phyloP scores from a whole-genome alignment of 169 alveolate species.

The Cryptosporidium sp. region DNA sequence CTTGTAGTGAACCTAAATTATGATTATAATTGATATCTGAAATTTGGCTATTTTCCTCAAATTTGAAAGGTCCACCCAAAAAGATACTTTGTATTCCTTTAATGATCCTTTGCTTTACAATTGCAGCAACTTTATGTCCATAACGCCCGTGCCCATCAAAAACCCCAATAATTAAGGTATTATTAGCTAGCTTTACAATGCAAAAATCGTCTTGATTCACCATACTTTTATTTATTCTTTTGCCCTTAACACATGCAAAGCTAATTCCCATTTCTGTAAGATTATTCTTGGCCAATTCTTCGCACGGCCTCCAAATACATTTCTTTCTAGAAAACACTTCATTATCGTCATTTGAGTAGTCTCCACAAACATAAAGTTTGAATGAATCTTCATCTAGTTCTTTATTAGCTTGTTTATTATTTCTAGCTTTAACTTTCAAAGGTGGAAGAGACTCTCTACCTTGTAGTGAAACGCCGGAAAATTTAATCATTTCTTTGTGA shows the following conservation, averaged over 20 bases:
- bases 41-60: background rate
- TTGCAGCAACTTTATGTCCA: constrained; percentile 62
- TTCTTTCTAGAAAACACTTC: constrained; percentile 15
- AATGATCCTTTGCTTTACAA: constrained; percentile 51
- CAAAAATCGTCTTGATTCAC: constrained; percentile 70
- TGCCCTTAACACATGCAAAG: constrained; percentile 33
- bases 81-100: constrained; percentile 44
- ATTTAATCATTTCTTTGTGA: constrained; percentile 28
- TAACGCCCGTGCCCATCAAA: constrained; percentile 74
- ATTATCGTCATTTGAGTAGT: constrained; percentile 3
- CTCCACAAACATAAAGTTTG: constrained; percentile 32
- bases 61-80: background rate
- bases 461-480: background rate
- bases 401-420: background rate
- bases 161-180: constrained; percentile 31
- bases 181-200: constrained; percentile 15
- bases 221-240: constrained; percentile 54
- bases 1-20: background rate
- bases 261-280: constrained; percentile 42
- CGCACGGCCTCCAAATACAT: constrained; percentile 63
- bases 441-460: constrained; percentile 67
- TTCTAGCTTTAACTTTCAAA: constrained; percentile 27
- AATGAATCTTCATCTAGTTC: constrained; percentile 18
- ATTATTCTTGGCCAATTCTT: constrained; percentile 20
- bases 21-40: background rate